phyloP scores from a whole-genome alignment of 192 early-diverging fungal species.

The Cladochytrium replicatum region DNA sequence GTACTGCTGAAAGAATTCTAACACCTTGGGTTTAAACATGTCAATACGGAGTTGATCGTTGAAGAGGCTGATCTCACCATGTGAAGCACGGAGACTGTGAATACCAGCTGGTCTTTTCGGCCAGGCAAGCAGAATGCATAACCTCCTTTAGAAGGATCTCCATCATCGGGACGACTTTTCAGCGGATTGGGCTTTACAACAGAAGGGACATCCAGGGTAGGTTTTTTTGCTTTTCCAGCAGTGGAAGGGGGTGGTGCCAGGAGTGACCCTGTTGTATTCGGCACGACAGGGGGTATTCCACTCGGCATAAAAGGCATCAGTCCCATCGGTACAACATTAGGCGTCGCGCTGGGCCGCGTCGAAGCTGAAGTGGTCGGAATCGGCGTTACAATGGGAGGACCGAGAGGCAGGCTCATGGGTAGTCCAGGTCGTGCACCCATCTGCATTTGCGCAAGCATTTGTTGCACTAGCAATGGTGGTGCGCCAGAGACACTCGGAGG shows the following conservation, averaged over 20 bases:
- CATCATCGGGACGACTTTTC: conserved; percentile 3
- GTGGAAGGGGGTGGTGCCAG: background rate
- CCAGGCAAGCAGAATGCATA: conserved; percentile 67
- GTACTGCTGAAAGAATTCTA: conserved; percentile 80
- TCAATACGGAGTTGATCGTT: background rate
- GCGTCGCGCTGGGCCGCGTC: no score
- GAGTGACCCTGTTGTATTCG: background rate
- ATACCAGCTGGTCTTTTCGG: conserved; percentile 23
- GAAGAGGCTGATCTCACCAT: conserved; percentile 3
- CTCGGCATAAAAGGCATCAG: conserved; percentile 11
- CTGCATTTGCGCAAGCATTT: no score
- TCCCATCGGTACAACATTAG: no score
- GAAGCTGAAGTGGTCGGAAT: no score
- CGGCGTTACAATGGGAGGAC: no score
- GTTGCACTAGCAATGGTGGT: no score
- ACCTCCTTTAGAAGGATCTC: conserved; percentile 6
- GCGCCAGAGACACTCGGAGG: no score
- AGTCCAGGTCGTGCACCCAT: no score
- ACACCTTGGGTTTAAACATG: conserved; percentile 36
- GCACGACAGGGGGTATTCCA: background rate
- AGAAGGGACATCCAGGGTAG: background rate
- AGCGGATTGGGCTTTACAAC: conserved; percentile 5
- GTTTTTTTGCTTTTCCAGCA: conserved; percentile 7
- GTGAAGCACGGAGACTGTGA: background rate
- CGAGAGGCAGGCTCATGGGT: no score